phyloP scores from a whole-genome alignment of 164 flowering plant species.

The Annona cherimola region DNA sequence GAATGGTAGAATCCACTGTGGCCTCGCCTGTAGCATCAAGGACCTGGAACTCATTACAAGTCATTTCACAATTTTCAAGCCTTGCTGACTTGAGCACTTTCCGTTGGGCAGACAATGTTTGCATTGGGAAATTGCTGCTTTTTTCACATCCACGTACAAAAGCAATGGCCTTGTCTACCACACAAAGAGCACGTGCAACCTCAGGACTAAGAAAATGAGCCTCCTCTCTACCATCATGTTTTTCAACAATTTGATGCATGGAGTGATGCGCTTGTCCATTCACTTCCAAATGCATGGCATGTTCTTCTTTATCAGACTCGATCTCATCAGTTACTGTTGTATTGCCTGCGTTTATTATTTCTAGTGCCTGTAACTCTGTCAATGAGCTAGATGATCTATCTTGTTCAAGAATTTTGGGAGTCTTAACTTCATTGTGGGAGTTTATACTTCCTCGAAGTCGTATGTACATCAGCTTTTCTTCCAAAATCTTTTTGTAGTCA shows the following conservation, averaged over 20 bases:
- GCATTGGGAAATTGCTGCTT: slow-evolving; percentile 6
- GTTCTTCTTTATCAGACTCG: no score
- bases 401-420: slow-evolving; percentile 7
- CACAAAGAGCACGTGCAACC: slow-evolving; percentile 61
- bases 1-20: background rate
- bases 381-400: slow-evolving; percentile 1
- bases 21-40: background rate
- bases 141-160: slow-evolving; percentile 31
- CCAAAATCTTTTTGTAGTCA: slow-evolving; percentile 49
- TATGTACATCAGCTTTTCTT: slow-evolving; percentile 43
- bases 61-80: slow-evolving; percentile 5
- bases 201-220: slow-evolving; percentile 42
- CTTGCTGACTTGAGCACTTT: slow-evolving; percentile 10
- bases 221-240: slow-evolving; percentile 10
- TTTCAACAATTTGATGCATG: slow-evolving; percentile 4
- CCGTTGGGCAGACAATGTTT: slow-evolving; percentile 15
- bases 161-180: slow-evolving; percentile 53
- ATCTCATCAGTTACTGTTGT: no score
- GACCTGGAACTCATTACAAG: slow-evolving; percentile 7
- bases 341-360: no score
- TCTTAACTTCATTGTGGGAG: slow-evolving; percentile 10
- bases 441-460: slow-evolving; percentile 52
- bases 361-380: slow-evolving; percentile 9
- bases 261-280: background rate
- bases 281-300: no score